Base-by-base conservation (phyloP, 176 grass and related monocot genomes). In the Oryza officinalis region DNA sequence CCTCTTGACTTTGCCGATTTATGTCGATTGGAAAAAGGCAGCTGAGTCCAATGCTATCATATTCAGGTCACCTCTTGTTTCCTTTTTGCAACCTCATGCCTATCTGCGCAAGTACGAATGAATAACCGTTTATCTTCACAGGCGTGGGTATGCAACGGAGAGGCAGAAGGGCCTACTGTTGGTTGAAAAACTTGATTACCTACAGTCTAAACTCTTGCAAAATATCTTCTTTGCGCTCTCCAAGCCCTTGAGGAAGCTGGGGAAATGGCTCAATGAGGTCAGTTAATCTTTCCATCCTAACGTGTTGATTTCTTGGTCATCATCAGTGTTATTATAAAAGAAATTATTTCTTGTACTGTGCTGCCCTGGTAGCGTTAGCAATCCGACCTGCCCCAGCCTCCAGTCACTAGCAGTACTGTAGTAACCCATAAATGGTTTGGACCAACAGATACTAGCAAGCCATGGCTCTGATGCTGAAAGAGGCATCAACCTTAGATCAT, bases 81-180 rank as follows among this genome's bases (percentile, higher is more conserved):
- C 49, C 26, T 22, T 61, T 8, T 73, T 73, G 11, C 3, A 44
- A 20, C 35, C 27, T 59, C 15, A 69, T 85, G 26, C 52, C 13
- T 27, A 54, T 61, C 49, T 41, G 0, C 18, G 32, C 41, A 49
- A 30, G 23, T 15, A 20, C 27, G 6, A 23, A 37, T 27, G 10
- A 23, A 37, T 27, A 63, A 9, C 28, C 70, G 15, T 73, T 44
- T 9, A 33, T 47, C n/a, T 85, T 79, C 50, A 15, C 72, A 98
- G 96, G 83, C 91, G 96, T 88, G 96, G 96, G 23, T 98, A 94
- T 84, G 91, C 93, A 4, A 90, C 87, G 12, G 96, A 98, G 91
- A 95, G 89, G 66, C 89, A 93, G 28, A 92, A 94, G 63, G 96
- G 93, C 49, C 80, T 95, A 14, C 66, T 95, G 1, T 64, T 98